These are phyloP conservation scores for Neoarthrinium moseri DNA, from an alignment of 2,329 filamentous ascomycete species.

Conservation along the genomic window DNA sequence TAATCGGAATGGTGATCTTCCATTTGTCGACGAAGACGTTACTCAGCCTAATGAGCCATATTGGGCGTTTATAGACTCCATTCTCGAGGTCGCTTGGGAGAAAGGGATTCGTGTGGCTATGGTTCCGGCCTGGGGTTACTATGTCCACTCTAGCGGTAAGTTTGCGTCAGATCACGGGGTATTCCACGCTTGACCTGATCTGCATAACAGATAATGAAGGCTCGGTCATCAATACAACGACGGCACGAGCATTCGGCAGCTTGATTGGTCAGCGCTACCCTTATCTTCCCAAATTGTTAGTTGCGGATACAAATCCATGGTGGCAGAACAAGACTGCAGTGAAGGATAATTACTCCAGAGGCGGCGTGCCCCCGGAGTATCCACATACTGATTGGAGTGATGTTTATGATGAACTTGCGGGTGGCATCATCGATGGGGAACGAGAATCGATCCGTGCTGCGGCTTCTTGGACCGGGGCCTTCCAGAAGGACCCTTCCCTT, in stretches of 20 bases:
- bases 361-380: constrained; percentile 15
- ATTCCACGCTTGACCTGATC: neutral
- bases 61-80: constrained; percentile 5
- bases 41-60: constrained; percentile 5
- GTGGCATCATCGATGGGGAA: constrained; percentile 16
- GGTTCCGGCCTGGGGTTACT: constrained; percentile 8
- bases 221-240: constrained; percentile 5
- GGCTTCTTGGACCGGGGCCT: neutral
- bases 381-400: constrained; percentile 13
- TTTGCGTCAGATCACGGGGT: neutral
- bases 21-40: constrained; percentile 6
- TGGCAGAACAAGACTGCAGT: constrained; percentile 19
- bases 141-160: constrained; percentile 7
- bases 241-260: constrained; percentile 15
- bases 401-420: constrained; percentile 18
- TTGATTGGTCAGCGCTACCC: constrained; percentile 21
- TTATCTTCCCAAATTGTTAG: constrained; percentile 20
- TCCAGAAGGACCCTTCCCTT: neutral
- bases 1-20: constrained; percentile 4
- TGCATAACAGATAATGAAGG: neutral
- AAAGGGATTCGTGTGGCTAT: constrained; percentile 3
- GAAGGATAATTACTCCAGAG: constrained; percentile 15
- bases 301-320: constrained; percentile 20
- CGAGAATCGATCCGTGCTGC: neutral
- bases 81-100: constrained; percentile 7